Base-by-base conservation (phyloP, 164 flowering plant species). In the Platanus orientalis region DNA sequence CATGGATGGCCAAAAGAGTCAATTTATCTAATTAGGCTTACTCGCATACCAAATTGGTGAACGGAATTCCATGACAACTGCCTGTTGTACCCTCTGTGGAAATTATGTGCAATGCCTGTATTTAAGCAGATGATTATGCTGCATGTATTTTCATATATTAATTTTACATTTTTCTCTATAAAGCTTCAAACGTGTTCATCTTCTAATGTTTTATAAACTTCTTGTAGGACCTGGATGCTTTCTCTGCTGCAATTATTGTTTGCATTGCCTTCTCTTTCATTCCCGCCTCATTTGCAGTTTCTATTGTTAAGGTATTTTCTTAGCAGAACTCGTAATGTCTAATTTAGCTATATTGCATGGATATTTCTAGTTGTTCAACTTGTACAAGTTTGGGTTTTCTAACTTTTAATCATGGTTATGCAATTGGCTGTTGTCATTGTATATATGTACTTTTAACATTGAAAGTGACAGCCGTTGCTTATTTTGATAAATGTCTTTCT, bases 221-320 rank as follows among this genome's bases (percentile, higher is more conserved):
- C 58, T 69, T 61, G 79, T 72, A 94, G 98, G 99, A 94, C 71
- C 80, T 91, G 73, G 97, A 94, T 83, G 99, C 99, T 58, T 94
- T 94, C 63, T 84, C 95, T 49, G 97, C 90, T 62, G 92, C 96
- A 30, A 61, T 94, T 49, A 80, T 94, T 71, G 77, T 91, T 60
- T 88, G 27, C 64, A 88, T 94, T 61, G 97, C 99, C 54, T 91
- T 94, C 82, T 88, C 96, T 52, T 94, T 94, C 70, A 78, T 94
- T 57, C 99, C 99, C 69, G 95, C 99, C 25, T 94, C 99, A 62
- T 94, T 91, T 79, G 97, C 97, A 17, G 96, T 94, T 73, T 69
- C 97, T 50, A 78, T 94, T 74, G 99, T 91, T 5, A 94, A 94
- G 98, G 98, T 94, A 84, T 27, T 19, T 23, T 39, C 25, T 49